Evolutionary conservation across 305 asterid species (phyloP).

Genomic region (Lippia alba): DNA sequence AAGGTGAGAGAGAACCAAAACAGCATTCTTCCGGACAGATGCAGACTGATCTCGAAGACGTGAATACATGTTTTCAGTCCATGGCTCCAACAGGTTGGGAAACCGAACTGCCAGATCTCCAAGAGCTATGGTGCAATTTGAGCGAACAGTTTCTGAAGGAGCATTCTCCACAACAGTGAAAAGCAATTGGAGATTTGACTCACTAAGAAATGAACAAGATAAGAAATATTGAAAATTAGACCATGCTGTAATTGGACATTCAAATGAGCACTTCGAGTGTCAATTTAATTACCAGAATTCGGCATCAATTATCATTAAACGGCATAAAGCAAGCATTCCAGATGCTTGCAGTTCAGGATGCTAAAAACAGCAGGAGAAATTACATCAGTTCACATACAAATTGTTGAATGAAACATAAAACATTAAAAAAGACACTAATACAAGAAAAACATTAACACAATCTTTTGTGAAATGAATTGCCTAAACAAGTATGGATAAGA

Average conservation of each 20-base stretch:
- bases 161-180: constrained; percentile 98
- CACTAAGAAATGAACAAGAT: constrained; percentile 51
- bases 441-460: constrained; percentile 11
- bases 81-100: constrained; percentile 95
- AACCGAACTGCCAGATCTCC: constrained; percentile 96
- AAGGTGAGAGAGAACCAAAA: constrained; percentile 96
- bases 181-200: constrained; percentile 90
- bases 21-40: constrained; percentile 89
- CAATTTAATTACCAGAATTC: constrained; percentile 70
- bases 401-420: constrained; percentile 18
- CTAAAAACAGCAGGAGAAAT: constrained; percentile 51
- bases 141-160: constrained; percentile 86
- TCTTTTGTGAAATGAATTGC: constrained; percentile 9
- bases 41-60: constrained; percentile 84
- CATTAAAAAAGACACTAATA: constrained; percentile 17
- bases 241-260: constrained; percentile 12
- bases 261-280: constrained; percentile 20
- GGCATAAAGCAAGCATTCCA: constrained; percentile 95
- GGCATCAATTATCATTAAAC: constrained; percentile 88
- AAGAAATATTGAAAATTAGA: constrained; percentile 34
- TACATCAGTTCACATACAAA: constrained; percentile 39
- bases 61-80: constrained; percentile 97
- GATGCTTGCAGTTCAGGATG: constrained; percentile 86
- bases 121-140: constrained; percentile 95
- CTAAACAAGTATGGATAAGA: constrained; percentile 1